These are phyloP conservation scores for Alternaria dauci DNA, from an alignment of 2,329 filamentous ascomycete species.

Conservation along the genomic window DNA sequence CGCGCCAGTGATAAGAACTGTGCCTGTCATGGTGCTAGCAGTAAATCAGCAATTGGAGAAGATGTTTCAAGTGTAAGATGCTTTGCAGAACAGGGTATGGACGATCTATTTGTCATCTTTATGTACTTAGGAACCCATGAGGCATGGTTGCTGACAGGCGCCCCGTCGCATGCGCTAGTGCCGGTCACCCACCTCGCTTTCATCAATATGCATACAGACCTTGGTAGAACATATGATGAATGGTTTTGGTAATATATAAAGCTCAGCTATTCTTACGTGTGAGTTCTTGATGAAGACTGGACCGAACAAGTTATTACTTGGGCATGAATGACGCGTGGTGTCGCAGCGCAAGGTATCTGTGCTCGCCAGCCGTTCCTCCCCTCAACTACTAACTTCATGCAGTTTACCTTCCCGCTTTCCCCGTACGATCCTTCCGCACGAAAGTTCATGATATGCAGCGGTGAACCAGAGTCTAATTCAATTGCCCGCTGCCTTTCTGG, in stretches of 20 bases:
- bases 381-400: neutral
- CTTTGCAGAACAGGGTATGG: neutral
- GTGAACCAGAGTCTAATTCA: neutral
- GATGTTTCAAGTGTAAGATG: neutral
- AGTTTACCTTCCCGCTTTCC: neutral
- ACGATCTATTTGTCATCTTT: neutral
- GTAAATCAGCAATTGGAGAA: too few species aligned
- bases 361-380: neutral
- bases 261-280: neutral
- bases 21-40: conserved; percentile 1
- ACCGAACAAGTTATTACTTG: neutral
- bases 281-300: neutral
- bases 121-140: neutral
- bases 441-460: neutral
- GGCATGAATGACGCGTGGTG: neutral
- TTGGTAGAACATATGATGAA: neutral
- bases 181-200: neutral
- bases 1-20: conserved; percentile 27
- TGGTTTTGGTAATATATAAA: neutral
- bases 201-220: neutral
- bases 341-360: neutral
- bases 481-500: neutral
- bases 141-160: neutral
- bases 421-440: neutral
- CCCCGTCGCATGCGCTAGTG: neutral